Conservation (phyloP, 2,329 filamentous ascomycete species). For the Rhynchosporium graminicola region DNA sequence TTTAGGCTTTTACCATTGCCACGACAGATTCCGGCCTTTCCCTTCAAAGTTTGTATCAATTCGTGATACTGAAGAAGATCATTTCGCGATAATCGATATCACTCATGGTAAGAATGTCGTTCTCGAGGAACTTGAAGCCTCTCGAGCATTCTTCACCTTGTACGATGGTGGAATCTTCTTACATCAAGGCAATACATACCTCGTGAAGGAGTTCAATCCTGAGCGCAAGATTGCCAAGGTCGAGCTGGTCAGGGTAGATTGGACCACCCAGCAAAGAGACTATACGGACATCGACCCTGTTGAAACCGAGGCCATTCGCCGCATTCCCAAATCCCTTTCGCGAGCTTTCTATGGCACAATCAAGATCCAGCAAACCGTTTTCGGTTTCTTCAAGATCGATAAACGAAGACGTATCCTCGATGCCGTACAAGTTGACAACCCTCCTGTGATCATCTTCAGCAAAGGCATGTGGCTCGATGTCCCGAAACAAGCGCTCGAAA, state of each 20-base stretch:
- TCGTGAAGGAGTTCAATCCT: conserved; percentile 85
- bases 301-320: conserved; percentile 84
- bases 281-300: conserved; percentile 93
- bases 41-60: conserved; percentile 85
- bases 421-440: conserved; percentile 89
- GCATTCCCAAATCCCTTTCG: conserved; percentile 61
- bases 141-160: conserved; percentile 90
- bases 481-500: conserved; percentile 74
- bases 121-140: conserved; percentile 93
- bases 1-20: conserved; percentile 85
- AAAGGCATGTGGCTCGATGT: conserved; percentile 98
- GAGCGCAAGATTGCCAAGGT: conserved; percentile 84
- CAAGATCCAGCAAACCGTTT: conserved; percentile 83
- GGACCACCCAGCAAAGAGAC: conserved; percentile 91
- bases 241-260: conserved; percentile 86
- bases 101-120: conserved; percentile 81
- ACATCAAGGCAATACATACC: conserved; percentile 90
- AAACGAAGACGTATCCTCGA: conserved; percentile 82
- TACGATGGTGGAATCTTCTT: conserved; percentile 98
- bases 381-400: conserved; percentile 98
- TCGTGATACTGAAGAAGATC: conserved; percentile 84
- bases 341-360: conserved; percentile 85
- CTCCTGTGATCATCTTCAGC: conserved; percentile 78
- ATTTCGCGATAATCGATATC: conserved; percentile 90
- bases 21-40: conserved; percentile 81